Evolutionary conservation across 768 basidiomycete genomes (phyloP), one percentile per base, ranked within the genome.

Genomic region (Lentinus tigrinus): DNA sequence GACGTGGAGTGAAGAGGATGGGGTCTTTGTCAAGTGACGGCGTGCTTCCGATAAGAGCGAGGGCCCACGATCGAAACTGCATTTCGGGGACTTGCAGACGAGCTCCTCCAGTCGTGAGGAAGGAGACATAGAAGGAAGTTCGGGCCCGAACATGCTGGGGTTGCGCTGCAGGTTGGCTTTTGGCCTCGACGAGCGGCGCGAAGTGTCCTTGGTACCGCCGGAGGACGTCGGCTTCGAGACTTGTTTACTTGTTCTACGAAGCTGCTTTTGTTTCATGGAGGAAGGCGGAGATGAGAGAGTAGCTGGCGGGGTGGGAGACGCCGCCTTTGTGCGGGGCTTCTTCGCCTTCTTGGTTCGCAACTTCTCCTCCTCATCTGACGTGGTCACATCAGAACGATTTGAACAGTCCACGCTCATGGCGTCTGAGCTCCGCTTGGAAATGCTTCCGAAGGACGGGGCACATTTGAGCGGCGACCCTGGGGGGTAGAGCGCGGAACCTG

Each of bases 351-450:
- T 77, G 39, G 76, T 78, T 37, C 88, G 81, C 23, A 78, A 65
- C 69, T 84, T 85, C 73, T 91, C 88, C 66, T 91, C 89, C 62
- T 91, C 89, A 65, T 91, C 89, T 19, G 86, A 88, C 13, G 89
- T 88, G 16, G 66, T 68, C 28, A 58, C 63, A 46, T 68, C 65
- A 21, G 67, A 65, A 49, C 61, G 64, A 16, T 66, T 65, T 23
- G 63, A 66, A 46, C 56, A 57, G 53, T 70, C 67, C 37, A 68
- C 61, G 47, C 69, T 69, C 69, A 70, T 69, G 44, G 68, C 62
- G 24, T 69, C 67, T 17, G 65, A 62, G 42, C 64, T 64, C 39
- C 66, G 65, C 56, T 63, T 66, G 24, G 70, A 69, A 28, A 63
- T 58, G 16, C 53, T 52, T 10, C 83, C 81, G 69, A 83, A 88